Evolutionary conservation across 2,329 filamentous ascomycete species (phyloP).

Genomic region (Ceratocystis albifundus): DNA sequence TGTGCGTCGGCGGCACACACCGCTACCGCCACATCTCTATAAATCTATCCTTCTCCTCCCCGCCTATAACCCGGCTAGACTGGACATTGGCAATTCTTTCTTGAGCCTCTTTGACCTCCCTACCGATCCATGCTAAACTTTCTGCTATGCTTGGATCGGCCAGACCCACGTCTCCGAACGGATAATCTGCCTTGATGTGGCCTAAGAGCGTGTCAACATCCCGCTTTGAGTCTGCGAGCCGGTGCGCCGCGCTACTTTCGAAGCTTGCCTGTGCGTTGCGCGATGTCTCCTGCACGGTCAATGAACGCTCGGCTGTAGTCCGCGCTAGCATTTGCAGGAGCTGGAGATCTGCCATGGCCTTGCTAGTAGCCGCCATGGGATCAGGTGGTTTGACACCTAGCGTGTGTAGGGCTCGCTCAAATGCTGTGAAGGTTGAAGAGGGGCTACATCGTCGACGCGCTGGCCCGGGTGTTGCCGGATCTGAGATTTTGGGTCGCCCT

Average conservation of each 20-base stretch:
- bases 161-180: conserved; percentile 38
- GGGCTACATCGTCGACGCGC: neutral
- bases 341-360: neutral
- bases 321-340: conserved; percentile 23
- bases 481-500: neutral
- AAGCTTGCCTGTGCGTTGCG: conserved; percentile 40
- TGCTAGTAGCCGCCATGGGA: neutral
- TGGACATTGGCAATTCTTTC: conserved; percentile 33
- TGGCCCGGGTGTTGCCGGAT: neutral
- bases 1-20: too few relatives aligned
- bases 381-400: conserved; percentile 3
- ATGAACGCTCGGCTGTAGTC: conserved; percentile 32
- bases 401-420: neutral
- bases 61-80: conserved; percentile 32
- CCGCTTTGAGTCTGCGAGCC: conserved; percentile 38
- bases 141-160: conserved; percentile 43
- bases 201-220: conserved; percentile 42
- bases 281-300: conserved; percentile 37
- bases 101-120: conserved; percentile 36
- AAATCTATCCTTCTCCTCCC: conserved; percentile 41
- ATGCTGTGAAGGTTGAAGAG: neutral
- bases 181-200: conserved; percentile 43
- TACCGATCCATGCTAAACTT: conserved; percentile 37
- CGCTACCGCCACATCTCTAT: conserved; percentile 33
- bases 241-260: conserved; percentile 34